Percentiles rank a stretch among this genome's conserved stretches.
These are phyloP conservation scores for Zychaea mexicana DNA, from an alignment of 371 early-diverging fungal species.

Conservation along the genomic window DNA sequence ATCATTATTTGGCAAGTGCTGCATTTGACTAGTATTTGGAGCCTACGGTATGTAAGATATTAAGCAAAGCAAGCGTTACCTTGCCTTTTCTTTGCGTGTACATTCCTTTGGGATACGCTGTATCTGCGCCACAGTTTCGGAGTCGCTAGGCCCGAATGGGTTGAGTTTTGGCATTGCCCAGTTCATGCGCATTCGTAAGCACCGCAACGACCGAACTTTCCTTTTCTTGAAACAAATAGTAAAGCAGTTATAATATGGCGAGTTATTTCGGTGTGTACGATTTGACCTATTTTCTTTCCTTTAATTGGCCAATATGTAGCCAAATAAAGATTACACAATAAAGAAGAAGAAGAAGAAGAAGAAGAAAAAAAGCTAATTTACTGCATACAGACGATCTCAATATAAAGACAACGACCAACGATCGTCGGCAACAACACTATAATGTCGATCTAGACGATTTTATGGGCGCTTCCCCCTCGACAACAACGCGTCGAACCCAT, in stretches of 20 bases:
- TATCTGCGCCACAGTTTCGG: no score
- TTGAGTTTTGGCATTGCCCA: no score
- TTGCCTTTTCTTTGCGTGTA: no score
- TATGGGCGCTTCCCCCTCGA: neutral
- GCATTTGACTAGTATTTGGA: no score
- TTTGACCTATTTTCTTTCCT: neutral
- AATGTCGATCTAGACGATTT: constrained; percentile 12
- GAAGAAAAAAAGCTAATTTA: neutral
- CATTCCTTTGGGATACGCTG: no score
- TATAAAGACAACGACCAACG: neutral
- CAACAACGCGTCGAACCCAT: neutral
- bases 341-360: no score
- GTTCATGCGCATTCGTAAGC: neutral
- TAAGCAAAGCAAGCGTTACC: no score
- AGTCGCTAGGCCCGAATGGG: no score
- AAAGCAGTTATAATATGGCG: no score
- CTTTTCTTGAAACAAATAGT: neutral
- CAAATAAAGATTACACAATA: no score
- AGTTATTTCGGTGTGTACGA: constrained; percentile 8
- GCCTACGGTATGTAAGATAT: no score
- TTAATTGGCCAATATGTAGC: neutral
- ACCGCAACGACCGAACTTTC: neutral
- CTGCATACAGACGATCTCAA: constrained; percentile 2
- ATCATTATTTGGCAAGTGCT: no score
- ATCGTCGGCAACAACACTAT: neutral